These are phyloP conservation scores for Eutrema japonicum DNA, from an alignment of 345 rosid genomes.

Conservation along the genomic window DNA sequence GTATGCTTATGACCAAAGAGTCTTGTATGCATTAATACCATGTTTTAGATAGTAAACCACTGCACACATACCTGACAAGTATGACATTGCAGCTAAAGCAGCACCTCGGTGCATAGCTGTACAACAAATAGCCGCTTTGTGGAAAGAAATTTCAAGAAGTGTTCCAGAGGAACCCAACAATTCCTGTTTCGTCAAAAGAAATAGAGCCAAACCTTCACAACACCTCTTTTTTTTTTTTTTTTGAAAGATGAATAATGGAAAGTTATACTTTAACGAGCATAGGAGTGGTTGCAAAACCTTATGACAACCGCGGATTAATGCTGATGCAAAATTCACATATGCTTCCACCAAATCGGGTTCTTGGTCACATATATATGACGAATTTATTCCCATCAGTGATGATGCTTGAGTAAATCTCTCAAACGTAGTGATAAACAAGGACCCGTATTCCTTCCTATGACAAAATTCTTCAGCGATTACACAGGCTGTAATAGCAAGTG, in stretches of 20 bases:
- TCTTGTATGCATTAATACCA: neutral
- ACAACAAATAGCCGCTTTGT: constrained; percentile 96
- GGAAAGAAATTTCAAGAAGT: constrained; percentile 86
- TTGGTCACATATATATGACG: constrained; percentile 95
- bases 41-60: constrained; percentile 8
- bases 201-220: constrained; percentile 14
- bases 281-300: constrained; percentile 58
- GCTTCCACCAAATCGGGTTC: constrained; percentile 98
- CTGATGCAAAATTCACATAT: constrained; percentile 83
- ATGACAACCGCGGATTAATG: constrained; percentile 70
- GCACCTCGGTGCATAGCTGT: constrained; percentile 99
- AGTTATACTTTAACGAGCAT: constrained; percentile 6
- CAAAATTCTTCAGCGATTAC: constrained; percentile 92
- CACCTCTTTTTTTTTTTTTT: neutral
- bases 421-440: constrained; percentile 73
- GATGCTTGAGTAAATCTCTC: constrained; percentile 85
- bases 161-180: constrained; percentile 75
- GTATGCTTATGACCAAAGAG: constrained; percentile 2
- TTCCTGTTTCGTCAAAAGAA: constrained; percentile 55
- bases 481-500: constrained; percentile 59
- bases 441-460: constrained; percentile 78
- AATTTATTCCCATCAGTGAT: constrained; percentile 81
- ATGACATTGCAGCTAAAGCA: constrained; percentile 94
- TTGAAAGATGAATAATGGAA: neutral
- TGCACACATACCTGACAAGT: constrained; percentile 71